These are phyloP conservation scores for Hypoxylon sp. DNA, from an alignment of 2,329 filamentous ascomycete genomes.

Conservation along the genomic window DNA sequence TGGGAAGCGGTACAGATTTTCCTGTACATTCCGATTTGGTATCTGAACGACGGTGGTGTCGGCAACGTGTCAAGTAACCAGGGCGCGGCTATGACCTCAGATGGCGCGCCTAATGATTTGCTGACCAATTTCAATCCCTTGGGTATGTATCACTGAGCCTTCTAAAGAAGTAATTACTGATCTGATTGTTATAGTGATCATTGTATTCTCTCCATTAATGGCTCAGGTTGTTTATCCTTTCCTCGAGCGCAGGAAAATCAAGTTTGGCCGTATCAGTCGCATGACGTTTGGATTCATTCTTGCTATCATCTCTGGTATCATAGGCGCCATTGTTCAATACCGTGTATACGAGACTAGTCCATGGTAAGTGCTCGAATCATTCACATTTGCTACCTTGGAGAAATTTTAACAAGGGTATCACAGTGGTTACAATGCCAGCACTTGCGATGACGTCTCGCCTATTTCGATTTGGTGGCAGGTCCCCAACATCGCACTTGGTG, in stretches of 20 bases:
- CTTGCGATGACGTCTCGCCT: slow-evolving; percentile 58
- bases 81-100: slow-evolving; percentile 61
- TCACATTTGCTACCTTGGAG: neutral
- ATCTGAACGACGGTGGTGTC: slow-evolving; percentile 60
- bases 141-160: slow-evolving; percentile 1
- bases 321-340: slow-evolving; percentile 69
- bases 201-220: slow-evolving; percentile 70
- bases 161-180: slow-evolving; percentile 1
- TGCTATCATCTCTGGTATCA: slow-evolving; percentile 66
- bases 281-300: slow-evolving; percentile 71
- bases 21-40: slow-evolving; percentile 60
- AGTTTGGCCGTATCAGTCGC: slow-evolving; percentile 71
- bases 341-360: slow-evolving; percentile 70
- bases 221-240: slow-evolving; percentile 70
- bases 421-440: slow-evolving; percentile 61
- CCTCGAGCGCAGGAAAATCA: slow-evolving; percentile 65
- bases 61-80: slow-evolving; percentile 57
- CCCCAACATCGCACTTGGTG: slow-evolving; percentile 66
- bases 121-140: slow-evolving; percentile 72
- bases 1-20: slow-evolving; percentile 61
- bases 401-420: neutral
- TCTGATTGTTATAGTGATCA: slow-evolving; percentile 59
- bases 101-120: slow-evolving; percentile 72
- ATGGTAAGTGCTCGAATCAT: slow-evolving; percentile 55
- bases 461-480: slow-evolving; percentile 69